These are phyloP conservation scores for Colletotrichum gloeosporioides DNA, from an alignment of 2,329 filamentous ascomycete species.

Conservation along the genomic window DNA sequence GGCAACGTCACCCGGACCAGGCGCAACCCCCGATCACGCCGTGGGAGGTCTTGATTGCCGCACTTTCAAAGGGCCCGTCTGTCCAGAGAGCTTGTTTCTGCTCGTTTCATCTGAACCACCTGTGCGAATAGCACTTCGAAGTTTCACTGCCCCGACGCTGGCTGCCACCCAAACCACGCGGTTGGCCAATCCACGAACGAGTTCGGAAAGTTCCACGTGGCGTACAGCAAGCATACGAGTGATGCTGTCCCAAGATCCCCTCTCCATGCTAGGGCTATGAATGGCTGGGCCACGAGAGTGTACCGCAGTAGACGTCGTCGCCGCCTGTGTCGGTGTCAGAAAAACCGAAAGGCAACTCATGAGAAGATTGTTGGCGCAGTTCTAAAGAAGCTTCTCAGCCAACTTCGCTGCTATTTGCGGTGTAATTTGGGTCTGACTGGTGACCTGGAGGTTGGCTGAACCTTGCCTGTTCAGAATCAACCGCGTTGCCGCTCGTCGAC, in stretches of 20 bases:
- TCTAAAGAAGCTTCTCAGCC: background rate
- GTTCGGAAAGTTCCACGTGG: background rate
- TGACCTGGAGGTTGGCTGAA: background rate
- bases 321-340: background rate
- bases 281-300: background rate
- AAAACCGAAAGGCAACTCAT: background rate
- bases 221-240: background rate
- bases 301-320: background rate
- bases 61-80: background rate
- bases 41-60: background rate
- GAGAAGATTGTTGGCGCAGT: background rate
- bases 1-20: background rate
- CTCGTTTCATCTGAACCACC: conserved; percentile 12
- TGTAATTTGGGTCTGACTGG: background rate
- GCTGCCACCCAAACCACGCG: background rate
- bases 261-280: background rate
- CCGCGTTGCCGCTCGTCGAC: background rate
- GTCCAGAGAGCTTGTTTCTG: background rate
- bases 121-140: background rate
- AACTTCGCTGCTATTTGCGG: background rate
- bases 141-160: conserved; percentile 3
- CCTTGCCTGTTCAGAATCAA: background rate
- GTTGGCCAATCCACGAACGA: background rate
- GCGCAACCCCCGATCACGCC: background rate
- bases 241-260: background rate